phyloP scores from a whole-genome alignment of 2,329 filamentous ascomycete species.

The Alternaria solani region DNA sequence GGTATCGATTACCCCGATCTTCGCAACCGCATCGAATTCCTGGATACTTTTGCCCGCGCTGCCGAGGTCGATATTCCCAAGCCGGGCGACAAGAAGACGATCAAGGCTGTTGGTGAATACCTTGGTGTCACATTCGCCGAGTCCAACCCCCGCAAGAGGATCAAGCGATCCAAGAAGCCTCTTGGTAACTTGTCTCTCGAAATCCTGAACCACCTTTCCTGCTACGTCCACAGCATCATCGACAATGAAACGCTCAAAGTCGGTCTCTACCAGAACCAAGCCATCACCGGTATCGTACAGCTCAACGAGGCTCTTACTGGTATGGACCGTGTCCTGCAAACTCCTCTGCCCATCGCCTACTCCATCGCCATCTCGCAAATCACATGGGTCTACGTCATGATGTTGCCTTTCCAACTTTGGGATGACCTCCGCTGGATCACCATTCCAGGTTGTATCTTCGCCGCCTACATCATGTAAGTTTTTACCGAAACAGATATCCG shows the following conservation, averaged over 20 bases:
- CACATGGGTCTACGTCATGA: slow-evolving; percentile 82
- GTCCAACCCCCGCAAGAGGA: slow-evolving; percentile 77
- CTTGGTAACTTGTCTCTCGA: slow-evolving; percentile 86
- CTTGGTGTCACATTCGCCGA: slow-evolving; percentile 79
- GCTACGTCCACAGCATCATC: slow-evolving; percentile 70
- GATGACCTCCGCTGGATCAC: slow-evolving; percentile 72
- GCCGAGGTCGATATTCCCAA: slow-evolving; percentile 57
- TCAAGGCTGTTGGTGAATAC: slow-evolving; percentile 74
- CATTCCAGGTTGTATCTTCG: slow-evolving; percentile 76
- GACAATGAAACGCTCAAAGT: slow-evolving; percentile 63
- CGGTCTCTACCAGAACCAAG: slow-evolving; percentile 67
- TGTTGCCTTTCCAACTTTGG: slow-evolving; percentile 83
- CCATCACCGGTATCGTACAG: slow-evolving; percentile 64
- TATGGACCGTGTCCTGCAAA: slow-evolving; percentile 80
- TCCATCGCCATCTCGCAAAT: slow-evolving; percentile 86
- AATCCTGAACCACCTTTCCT: slow-evolving; percentile 75
- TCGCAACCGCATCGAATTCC: slow-evolving; percentile 71
- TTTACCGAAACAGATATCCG: neutral
- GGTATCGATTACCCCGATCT: slow-evolving; percentile 80
- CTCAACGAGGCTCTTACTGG: slow-evolving; percentile 77
- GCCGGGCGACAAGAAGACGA: slow-evolving; percentile 37
- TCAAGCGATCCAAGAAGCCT: slow-evolving; percentile 76
- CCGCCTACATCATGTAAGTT: slow-evolving; percentile 75
- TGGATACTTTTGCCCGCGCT: slow-evolving; percentile 76
- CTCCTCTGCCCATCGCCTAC: slow-evolving; percentile 83